Percentiles rank a stretch among this genome's conserved stretches.
Conservation (phyloP, 441 rosid genomes). For the Pelargonium australe region DNA sequence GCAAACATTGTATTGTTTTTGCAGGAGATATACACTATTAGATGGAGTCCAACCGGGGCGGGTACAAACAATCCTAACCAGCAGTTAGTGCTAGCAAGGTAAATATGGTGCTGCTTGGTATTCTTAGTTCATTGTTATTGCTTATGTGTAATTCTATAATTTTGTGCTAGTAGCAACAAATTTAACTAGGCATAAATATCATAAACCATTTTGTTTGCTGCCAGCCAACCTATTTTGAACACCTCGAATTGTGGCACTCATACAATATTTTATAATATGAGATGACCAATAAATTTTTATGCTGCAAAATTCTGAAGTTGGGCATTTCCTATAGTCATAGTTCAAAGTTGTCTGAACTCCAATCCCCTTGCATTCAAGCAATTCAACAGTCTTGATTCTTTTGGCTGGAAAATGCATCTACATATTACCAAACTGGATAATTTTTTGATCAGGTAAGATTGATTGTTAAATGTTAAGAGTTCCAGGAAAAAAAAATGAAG, state of each 20-base stretch:
- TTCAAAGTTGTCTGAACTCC: background rate
- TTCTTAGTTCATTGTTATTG: slow-evolving; percentile 5
- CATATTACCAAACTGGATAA: background rate
- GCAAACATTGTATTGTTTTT: slow-evolving; percentile 1
- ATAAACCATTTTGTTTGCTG: background rate
- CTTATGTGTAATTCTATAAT: background rate
- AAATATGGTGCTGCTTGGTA: slow-evolving; percentile 8
- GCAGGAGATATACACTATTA: slow-evolving; percentile 90
- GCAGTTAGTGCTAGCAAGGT: slow-evolving; percentile 84
- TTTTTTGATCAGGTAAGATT: background rate
- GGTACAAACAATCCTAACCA: slow-evolving; percentile 95
- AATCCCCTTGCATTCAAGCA: background rate
- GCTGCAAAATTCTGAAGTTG: background rate
- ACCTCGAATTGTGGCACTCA: background rate
- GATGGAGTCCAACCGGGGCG: slow-evolving; percentile 96
- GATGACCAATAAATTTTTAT: background rate
- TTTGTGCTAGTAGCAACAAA: background rate
- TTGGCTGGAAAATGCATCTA: background rate
- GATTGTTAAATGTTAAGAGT: background rate
- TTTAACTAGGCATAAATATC: background rate
- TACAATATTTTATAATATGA: background rate
- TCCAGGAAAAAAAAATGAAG: background rate
- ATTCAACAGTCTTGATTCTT: background rate
- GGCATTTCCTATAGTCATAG: background rate
- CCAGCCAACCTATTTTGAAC: slow-evolving; percentile 3